These are phyloP conservation scores for Penicillium sp. DNA, from an alignment of 2,329 filamentous ascomycete genomes.

Conservation along the genomic window DNA sequence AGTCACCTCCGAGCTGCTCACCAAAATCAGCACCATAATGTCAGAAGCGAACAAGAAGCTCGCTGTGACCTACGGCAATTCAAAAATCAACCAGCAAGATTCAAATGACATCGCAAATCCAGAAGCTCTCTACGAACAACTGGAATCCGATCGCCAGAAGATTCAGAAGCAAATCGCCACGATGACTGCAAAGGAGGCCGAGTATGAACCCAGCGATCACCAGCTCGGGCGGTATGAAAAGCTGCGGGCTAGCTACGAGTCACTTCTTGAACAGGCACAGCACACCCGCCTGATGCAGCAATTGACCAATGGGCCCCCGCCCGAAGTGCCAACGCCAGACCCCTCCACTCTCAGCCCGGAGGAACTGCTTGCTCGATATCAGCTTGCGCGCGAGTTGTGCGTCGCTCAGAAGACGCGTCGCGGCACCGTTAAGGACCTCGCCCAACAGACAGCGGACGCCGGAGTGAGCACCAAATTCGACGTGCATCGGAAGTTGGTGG, in stretches of 20 bases:
- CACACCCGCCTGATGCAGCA: conserved; percentile 40
- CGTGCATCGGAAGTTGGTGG: conserved; percentile 52
- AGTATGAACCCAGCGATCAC: conserved; percentile 39
- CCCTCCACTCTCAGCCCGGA: conserved; percentile 29
- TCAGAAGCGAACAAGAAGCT: conserved; percentile 74
- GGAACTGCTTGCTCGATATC: conserved; percentile 36
- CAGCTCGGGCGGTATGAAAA: conserved; percentile 46
- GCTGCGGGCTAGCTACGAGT: conserved; percentile 42
- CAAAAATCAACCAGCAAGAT: conserved; percentile 63
- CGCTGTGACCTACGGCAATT: conserved; percentile 62
- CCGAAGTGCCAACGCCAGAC: conserved; percentile 16
- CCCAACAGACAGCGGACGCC: conserved; percentile 50
- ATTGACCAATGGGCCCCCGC: conserved; percentile 24
- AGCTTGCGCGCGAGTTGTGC: conserved; percentile 37
- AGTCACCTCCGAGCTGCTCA: conserved; percentile 71
- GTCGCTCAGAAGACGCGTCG: conserved; percentile 40
- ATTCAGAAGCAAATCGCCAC: conserved; percentile 45
- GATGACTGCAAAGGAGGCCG: conserved; percentile 42
- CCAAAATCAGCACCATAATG: conserved; percentile 70
- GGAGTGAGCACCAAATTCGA: conserved; percentile 52
- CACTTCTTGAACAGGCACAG: conserved; percentile 51
- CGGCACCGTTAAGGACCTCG: conserved; percentile 44
- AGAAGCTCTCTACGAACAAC: conserved; percentile 44
- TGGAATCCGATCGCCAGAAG: conserved; percentile 50
- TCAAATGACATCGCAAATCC: conserved; percentile 48